These are phyloP conservation scores for Didymella pinodella DNA, from an alignment of 2,329 filamentous ascomycete genomes.

Conservation along the genomic window DNA sequence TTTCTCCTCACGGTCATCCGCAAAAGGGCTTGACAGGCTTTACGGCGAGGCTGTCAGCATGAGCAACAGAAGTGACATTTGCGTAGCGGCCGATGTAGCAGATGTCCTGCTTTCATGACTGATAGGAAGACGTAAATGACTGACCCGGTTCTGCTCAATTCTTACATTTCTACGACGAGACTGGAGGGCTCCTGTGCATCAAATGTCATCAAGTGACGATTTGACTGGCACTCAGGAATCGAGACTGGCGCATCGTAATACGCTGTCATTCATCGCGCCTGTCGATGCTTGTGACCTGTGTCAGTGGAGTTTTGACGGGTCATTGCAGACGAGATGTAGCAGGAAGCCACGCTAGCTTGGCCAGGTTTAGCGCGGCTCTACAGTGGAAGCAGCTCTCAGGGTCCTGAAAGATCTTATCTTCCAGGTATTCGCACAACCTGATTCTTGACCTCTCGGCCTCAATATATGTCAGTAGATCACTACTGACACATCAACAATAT, in stretches of 20 bases:
- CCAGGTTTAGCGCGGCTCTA: conserved; percentile 2
- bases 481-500: background rate
- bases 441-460: background rate
- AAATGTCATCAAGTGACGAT: background rate
- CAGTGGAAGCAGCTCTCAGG: background rate
- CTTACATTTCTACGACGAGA: too few relatives aligned
- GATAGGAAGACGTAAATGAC: too few relatives aligned
- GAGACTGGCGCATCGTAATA: background rate
- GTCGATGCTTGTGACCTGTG: background rate
- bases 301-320: background rate
- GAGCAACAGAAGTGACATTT: background rate
- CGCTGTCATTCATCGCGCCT: background rate
- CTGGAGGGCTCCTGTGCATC: too few relatives aligned
- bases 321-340: background rate
- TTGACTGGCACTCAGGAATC: background rate
- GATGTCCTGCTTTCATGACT: too few relatives aligned
- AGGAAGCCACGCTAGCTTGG: background rate
- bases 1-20: background rate
- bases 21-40: background rate
- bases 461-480: too few relatives aligned
- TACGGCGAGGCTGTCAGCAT: background rate
- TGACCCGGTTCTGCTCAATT: background rate
- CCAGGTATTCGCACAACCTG: background rate
- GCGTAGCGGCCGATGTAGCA: too few relatives aligned
- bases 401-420: background rate